Evolutionary conservation across 75 land plant genomes (phyloP), one percentile per base, ranked within the genome.

Genomic region (Larix kaempferi): DNA sequence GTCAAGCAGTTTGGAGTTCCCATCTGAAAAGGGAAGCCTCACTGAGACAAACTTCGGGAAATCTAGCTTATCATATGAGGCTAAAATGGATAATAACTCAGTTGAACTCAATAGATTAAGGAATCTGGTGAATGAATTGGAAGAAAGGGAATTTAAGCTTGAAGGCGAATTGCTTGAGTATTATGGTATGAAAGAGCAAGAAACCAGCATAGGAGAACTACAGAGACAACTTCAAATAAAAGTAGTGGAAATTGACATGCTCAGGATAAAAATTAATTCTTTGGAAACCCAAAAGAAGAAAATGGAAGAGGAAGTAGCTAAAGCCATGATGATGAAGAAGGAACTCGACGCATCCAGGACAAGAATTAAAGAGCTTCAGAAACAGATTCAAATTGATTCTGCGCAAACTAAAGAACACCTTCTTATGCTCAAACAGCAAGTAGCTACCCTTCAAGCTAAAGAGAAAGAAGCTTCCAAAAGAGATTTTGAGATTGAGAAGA

Each of bases 131-230:
- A 60, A 60, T 66, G 83, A 78, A 5, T 93, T 98, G 33, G 75
- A 77, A 41, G 89, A 90, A 66, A 88, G 88, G 76, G 99, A 95
- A 77, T 79, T 80, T 82, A 81, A 52, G 60, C 82, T 95, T 61
- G 91, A 98, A 79, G 74, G 71, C 1, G 88, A 95, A 75, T 78
- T 98, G 72, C 88, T 93, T 0, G 93, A 93, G 75, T 95, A 87
- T 71, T 90, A 95, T 78, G 98, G 90, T 22, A 87, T 95, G 3
- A 84, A 93, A 78, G 98, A 95, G 79, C 95, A 91, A 65, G 90
- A 95, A 62, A 79, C 84, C 11, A 80, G 80, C 21, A 74, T 93
- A 0, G 74, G 78, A 71, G 94, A 89, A 84, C 84, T 98, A 6
- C 88, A 95, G 79, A 89, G 83, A 69, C 88, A 88, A 29, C 66